phyloP scores from a whole-genome alignment of 2,329 filamentous ascomycete species.

The Dactylellina sp. region DNA sequence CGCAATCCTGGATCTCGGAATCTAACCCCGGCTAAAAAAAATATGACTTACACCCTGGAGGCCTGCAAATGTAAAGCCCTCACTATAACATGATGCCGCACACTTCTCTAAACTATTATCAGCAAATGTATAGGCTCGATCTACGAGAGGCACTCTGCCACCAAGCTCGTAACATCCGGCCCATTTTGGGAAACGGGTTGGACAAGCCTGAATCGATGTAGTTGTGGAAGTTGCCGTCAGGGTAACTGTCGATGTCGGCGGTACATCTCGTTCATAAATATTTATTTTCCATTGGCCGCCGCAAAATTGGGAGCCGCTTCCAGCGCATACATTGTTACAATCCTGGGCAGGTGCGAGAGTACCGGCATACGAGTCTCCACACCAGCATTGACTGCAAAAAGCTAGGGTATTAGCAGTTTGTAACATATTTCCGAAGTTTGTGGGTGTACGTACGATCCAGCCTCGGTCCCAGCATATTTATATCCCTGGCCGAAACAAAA shows the following conservation, averaged over 20 bases:
- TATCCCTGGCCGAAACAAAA: background rate
- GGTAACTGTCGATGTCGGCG: background rate
- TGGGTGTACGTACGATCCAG: background rate
- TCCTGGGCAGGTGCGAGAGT: background rate
- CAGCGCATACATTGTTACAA: background rate
- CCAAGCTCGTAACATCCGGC: background rate
- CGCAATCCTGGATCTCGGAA: too few species aligned
- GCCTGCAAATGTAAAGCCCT: background rate
- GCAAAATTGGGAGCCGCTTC: constrained; percentile 4
- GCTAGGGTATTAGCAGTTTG: background rate
- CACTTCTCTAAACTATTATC: background rate
- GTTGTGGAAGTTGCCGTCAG: background rate
- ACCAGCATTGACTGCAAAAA: constrained; percentile 8
- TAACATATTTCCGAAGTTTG: background rate
- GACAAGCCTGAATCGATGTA: background rate
- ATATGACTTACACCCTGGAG: background rate
- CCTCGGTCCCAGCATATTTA: background rate
- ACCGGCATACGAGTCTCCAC: background rate
- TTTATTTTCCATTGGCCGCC: background rate
- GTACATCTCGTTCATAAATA: background rate
- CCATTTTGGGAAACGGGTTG: background rate
- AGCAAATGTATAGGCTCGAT: background rate
- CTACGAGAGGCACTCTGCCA: background rate
- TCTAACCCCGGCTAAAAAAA: too few species aligned
- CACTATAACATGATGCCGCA: background rate